A percentile compares a stretch with the other conserved stretches of the same genome.
Evolutionary conservation across 1,139 yeast species (phyloP).

Genomic region (Lodderomyces beijingensis): DNA sequence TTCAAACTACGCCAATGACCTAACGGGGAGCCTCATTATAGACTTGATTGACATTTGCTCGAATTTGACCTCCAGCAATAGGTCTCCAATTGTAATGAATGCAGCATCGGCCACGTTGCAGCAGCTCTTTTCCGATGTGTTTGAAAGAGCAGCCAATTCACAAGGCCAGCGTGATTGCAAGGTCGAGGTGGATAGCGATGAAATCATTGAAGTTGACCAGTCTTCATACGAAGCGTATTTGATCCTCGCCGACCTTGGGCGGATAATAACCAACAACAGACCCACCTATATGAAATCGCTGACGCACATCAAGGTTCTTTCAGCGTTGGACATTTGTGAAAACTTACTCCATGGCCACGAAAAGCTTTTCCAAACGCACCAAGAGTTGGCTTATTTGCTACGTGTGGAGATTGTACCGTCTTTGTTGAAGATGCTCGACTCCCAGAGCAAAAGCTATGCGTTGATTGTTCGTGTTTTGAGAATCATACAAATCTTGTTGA

Average conservation of each 20-base stretch:
- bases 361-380: slow-evolving; percentile 50
- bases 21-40: slow-evolving; percentile 55
- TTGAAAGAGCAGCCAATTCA: slow-evolving; percentile 43
- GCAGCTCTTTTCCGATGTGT: slow-evolving; percentile 72
- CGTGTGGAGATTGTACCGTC: slow-evolving; percentile 72
- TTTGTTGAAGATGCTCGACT: slow-evolving; percentile 56
- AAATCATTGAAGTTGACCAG: slow-evolving; percentile 40
- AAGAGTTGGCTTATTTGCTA: slow-evolving; percentile 61
- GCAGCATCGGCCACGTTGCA: slow-evolving; percentile 93
- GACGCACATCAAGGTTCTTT: slow-evolving; percentile 57
- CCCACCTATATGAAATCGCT: slow-evolving; percentile 45
- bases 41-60: slow-evolving; percentile 69
- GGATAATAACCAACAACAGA: slow-evolving; percentile 55
- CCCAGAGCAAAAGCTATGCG: slow-evolving; percentile 50
- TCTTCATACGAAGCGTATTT: slow-evolving; percentile 66
- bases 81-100: slow-evolving; percentile 75
- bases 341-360: slow-evolving; percentile 57
- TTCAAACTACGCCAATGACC: slow-evolving; percentile 53
- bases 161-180: slow-evolving; percentile 17
- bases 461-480: slow-evolving; percentile 71
- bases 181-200: slow-evolving; percentile 44
- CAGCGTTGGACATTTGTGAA: slow-evolving; percentile 79
- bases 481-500: slow-evolving; percentile 56
- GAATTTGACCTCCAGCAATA: slow-evolving; percentile 62
- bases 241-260: slow-evolving; percentile 68